Evolutionary conservation across 2,329 filamentous ascomycete species (phyloP).

Genomic region (Aspergillus floridensis): DNA sequence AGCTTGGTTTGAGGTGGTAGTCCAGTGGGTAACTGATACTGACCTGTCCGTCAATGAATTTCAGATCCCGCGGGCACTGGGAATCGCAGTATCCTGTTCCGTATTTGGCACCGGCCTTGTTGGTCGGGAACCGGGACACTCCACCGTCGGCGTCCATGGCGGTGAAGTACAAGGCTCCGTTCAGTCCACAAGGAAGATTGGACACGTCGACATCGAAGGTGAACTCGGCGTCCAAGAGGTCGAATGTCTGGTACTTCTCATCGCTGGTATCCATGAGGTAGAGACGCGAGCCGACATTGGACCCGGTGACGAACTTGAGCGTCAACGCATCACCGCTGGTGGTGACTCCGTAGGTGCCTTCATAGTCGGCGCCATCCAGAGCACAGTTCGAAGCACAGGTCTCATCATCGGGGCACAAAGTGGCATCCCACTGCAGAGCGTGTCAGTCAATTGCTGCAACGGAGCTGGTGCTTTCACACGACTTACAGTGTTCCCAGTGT

Average conservation of each 20-base stretch:
- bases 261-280: slow-evolving; percentile 61
- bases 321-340: slow-evolving; percentile 49
- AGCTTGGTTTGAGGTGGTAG: neutral
- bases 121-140: slow-evolving; percentile 47
- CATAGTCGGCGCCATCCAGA: slow-evolving; percentile 56
- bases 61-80: slow-evolving; percentile 53
- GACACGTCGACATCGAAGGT: slow-evolving; percentile 71
- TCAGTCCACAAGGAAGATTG: slow-evolving; percentile 65
- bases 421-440: slow-evolving; percentile 40
- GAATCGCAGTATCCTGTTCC: slow-evolving; percentile 64
- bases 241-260: slow-evolving; percentile 62
- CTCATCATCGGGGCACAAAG: slow-evolving; percentile 48
- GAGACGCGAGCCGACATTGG: slow-evolving; percentile 52
- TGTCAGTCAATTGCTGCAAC: neutral
- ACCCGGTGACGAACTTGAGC: slow-evolving; percentile 48
- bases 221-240: slow-evolving; percentile 65
- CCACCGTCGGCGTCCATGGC: slow-evolving; percentile 62
- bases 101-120: slow-evolving; percentile 57
- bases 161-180: slow-evolving; percentile 67
- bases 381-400: slow-evolving; percentile 57
- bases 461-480: neutral
- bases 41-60: slow-evolving; percentile 41
- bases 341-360: slow-evolving; percentile 51
- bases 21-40: neutral
- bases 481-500: slow-evolving; percentile 48